Percentiles rank a stretch among this genome's conserved stretches.
Evolutionary conservation across 2,329 filamentous ascomycete genomes (phyloP).

Genomic region (Botrytis squamosa): DNA sequence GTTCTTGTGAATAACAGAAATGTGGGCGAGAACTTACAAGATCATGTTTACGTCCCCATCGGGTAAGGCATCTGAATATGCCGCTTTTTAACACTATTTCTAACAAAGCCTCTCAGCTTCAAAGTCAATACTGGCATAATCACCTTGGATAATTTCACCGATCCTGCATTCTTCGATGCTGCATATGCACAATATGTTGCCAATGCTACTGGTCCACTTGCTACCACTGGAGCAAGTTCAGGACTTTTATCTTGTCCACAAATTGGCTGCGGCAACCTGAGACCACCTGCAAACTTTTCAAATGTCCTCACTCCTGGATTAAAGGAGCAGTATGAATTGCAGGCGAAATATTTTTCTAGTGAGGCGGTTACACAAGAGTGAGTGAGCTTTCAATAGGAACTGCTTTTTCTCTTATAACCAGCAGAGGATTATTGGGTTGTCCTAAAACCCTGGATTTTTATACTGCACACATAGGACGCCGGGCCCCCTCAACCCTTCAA

Average conservation of each 20-base stretch:
- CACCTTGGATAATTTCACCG: not conserved
- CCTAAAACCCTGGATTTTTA: not conserved
- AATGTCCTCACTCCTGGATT: not conserved
- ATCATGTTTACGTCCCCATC: slow-evolving; percentile 11
- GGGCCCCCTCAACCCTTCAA: not conserved
- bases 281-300: not conserved
- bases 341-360: not conserved
- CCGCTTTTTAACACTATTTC: not conserved
- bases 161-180: slow-evolving; percentile 3
- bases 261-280: slow-evolving; percentile 2
- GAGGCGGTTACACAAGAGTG: slow-evolving; percentile 1
- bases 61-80: not conserved
- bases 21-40: slow-evolving; percentile 28
- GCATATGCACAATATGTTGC: slow-evolving; percentile 6
- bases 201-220: slow-evolving; percentile 6
- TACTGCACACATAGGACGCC: not conserved
- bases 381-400: not conserved
- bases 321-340: slow-evolving; percentile 6
- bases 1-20: slow-evolving; percentile 27
- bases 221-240: slow-evolving; percentile 1
- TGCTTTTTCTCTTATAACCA: not conserved
- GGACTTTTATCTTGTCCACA: slow-evolving; percentile 2
- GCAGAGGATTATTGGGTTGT: not conserved
- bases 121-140: not conserved
- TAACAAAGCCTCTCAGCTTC: not conserved